These are phyloP conservation scores for Xylaria curta DNA, from an alignment of 495 filamentous ascomycete species.

Conservation along the genomic window DNA sequence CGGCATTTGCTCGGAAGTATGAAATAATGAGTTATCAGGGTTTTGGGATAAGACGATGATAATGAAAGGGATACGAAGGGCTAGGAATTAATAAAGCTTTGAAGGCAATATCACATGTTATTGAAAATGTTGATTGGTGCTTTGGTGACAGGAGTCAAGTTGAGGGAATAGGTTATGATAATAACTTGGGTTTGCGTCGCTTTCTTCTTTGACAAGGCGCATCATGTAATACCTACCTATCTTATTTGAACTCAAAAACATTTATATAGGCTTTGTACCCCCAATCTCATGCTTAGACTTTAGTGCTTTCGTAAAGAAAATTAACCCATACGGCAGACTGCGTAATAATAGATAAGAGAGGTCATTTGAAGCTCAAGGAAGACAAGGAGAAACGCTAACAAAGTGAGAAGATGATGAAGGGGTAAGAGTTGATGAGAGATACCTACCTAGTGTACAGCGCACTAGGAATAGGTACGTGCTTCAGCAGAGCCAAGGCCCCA, in stretches of 20 bases:
- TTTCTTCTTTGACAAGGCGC: neutral
- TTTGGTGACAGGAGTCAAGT: neutral
- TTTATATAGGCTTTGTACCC: neutral
- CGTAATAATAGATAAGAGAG: neutral
- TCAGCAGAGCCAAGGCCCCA: neutral
- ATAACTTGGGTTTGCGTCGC: neutral
- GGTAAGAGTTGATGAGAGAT: neutral
- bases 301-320: neutral
- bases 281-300: neutral
- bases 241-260: neutral
- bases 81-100: constrained; percentile 18
- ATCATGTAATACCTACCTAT: constrained; percentile 8
- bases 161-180: neutral
- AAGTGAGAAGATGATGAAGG: neutral
- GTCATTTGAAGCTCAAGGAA: neutral
- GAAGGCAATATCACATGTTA: neutral
- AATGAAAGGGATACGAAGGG: neutral
- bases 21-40: neutral
- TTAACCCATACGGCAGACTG: neutral
- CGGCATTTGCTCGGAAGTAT: neutral
- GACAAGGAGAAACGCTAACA: neutral
- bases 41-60: neutral
- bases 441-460: too few species aligned
- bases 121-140: neutral
- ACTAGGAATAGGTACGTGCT: neutral